Evolutionary conservation across 768 basidiomycete genomes (phyloP).

Genomic region (Hemileccinum impolitum): DNA sequence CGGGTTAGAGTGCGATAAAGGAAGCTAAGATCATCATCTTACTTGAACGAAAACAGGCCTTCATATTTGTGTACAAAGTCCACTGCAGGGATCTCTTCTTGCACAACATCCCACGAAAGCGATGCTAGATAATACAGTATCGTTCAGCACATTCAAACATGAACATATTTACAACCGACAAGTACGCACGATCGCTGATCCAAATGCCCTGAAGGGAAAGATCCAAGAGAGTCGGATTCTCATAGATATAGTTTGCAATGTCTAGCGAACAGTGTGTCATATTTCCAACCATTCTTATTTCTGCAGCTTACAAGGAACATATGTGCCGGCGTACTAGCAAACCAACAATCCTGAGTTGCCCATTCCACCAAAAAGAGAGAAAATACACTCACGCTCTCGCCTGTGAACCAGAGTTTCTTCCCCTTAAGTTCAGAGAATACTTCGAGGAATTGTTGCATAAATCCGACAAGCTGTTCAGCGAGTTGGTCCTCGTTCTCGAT

Average conservation of each 20-base stretch:
- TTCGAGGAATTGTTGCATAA: conserved; percentile 71
- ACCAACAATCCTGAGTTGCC: not conserved
- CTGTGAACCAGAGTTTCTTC: conserved; percentile 66
- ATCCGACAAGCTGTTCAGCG: conserved; percentile 51
- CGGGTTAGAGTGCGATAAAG: not conserved
- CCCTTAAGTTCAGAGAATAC: conserved; percentile 71
- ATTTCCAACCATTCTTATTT: not conserved
- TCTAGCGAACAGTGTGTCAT: conserved; percentile 37
- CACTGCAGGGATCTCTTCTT: conserved; percentile 68
- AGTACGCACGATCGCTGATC: conserved; percentile 62
- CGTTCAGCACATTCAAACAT: not conserved
- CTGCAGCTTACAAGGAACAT: conserved; percentile 49
- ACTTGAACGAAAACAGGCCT: conserved; percentile 73
- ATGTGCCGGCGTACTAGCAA: conserved; percentile 67
- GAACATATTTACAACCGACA: not conserved
- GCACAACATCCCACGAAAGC: conserved; percentile 61
- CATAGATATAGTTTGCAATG: conserved; percentile 72
- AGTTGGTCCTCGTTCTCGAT: conserved; percentile 57
- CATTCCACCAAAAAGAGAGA: not conserved
- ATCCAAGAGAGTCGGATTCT: conserved; percentile 48
- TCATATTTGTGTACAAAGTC: conserved; percentile 71
- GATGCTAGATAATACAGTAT: conserved; percentile 36
- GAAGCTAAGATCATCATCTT: conserved; percentile 14
- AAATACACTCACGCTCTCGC: conserved; percentile 61
- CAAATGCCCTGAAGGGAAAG: conserved; percentile 67